These are phyloP conservation scores for Suhomyces emberorum DNA, from an alignment of 805 yeast genomes.

Conservation along the genomic window DNA sequence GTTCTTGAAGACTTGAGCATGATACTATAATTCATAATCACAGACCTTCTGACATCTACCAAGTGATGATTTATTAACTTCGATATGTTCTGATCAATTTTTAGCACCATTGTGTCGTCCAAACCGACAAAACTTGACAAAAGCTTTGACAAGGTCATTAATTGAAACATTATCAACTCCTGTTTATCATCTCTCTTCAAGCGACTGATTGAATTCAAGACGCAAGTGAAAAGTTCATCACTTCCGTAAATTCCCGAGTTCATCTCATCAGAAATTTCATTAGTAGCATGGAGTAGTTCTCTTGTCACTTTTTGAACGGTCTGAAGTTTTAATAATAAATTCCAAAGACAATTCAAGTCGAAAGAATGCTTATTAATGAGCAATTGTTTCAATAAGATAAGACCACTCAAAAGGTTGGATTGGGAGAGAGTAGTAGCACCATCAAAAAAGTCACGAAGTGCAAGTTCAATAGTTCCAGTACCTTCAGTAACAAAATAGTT, in stretches of 20 bases:
- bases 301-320: constrained; percentile 4
- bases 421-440: constrained; percentile 4
- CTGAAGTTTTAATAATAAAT: constrained; percentile 19
- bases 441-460: constrained; percentile 14
- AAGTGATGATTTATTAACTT: constrained; percentile 25
- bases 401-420: constrained; percentile 24
- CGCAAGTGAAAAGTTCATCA: constrained; percentile 15
- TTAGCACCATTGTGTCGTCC: constrained; percentile 14
- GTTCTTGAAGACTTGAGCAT: constrained; percentile 20
- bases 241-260: constrained; percentile 25
- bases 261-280: constrained; percentile 30
- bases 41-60: constrained; percentile 37
- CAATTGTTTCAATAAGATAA: constrained; percentile 35
- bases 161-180: constrained; percentile 15
- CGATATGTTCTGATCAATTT: constrained; percentile 29
- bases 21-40: constrained; percentile 38
- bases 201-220: constrained; percentile 13
- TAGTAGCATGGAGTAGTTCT: constrained; percentile 24
- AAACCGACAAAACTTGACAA: constrained; percentile 18
- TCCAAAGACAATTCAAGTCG: constrained; percentile 22
- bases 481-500: constrained; percentile 17
- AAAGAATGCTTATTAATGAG: constrained; percentile 25
- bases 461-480: constrained; percentile 11
- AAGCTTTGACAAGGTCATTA: constrained; percentile 26
- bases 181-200: neutral